Conservation (phyloP, 192 early-diverging fungal species). For the Coemansia sp. region DNA sequence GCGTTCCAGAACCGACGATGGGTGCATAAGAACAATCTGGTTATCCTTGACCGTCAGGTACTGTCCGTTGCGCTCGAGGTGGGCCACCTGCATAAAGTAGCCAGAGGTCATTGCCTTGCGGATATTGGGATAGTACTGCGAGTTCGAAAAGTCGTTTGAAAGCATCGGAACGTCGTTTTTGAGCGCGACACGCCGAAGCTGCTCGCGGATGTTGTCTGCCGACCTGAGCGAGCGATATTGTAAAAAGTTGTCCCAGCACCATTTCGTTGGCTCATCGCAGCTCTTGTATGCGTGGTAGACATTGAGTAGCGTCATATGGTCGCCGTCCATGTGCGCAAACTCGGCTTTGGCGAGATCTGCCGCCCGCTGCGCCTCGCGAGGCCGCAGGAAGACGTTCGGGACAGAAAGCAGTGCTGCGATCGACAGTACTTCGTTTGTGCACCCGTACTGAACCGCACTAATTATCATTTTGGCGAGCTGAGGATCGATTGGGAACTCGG, state of each 20-base stretch:
- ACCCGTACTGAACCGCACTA: constrained; percentile 75
- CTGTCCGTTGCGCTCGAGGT: constrained; percentile 81
- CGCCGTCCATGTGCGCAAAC: constrained; percentile 94
- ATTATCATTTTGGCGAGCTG: constrained; percentile 94
- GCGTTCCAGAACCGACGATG: constrained; percentile 81
- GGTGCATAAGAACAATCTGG: constrained; percentile 92
- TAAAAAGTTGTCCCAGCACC: constrained; percentile 94
- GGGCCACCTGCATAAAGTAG: constrained; percentile 99
- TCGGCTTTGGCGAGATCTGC: constrained; percentile 90
- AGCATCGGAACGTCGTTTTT: constrained; percentile 67
- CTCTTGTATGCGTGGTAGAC: constrained; percentile 89
- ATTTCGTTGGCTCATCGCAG: constrained; percentile 68
- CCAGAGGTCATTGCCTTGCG: constrained; percentile 86
- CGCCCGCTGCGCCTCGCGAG: constrained; percentile 80
- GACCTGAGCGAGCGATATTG: constrained; percentile 85
- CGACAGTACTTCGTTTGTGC: constrained; percentile 91
- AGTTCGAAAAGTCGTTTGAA: constrained; percentile 70
- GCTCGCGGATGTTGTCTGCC: constrained; percentile 89
- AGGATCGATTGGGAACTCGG: constrained; percentile 97
- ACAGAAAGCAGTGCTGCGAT: constrained; percentile 93
- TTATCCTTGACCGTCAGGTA: constrained; percentile 98
- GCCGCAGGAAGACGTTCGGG: constrained; percentile 90
- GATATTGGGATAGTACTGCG: constrained; percentile 82
- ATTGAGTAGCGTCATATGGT: constrained; percentile 95
- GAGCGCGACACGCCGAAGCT: constrained; percentile 83